A percentile compares a stretch with the other conserved stretches of the same genome.
phyloP scores from a whole-genome alignment of 148 eudicot genomes.

The Camellia sinensis region DNA sequence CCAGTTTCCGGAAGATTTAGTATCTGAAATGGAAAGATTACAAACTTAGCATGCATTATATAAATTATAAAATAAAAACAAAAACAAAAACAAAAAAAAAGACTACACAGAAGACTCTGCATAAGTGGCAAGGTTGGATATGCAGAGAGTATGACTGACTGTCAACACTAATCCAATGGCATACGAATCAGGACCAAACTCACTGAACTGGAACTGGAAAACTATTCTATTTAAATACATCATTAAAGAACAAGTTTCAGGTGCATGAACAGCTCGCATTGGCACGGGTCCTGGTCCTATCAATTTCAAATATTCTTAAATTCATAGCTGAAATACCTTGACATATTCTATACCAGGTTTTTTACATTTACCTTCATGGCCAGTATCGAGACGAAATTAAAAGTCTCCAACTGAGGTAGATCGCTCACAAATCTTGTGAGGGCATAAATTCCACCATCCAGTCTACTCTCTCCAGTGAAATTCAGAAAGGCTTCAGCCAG shows the following conservation, averaged over 20 bases:
- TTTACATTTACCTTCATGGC: slow-evolving; percentile 15
- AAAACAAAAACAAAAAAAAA: neutral
- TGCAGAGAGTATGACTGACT: neutral
- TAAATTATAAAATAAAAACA: neutral
- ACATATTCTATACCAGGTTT: neutral
- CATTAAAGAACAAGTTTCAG: neutral
- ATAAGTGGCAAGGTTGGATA: neutral
- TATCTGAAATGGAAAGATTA: slow-evolving; percentile 14
- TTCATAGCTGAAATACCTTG: neutral
- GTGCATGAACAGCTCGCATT: neutral
- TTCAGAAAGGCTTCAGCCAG: slow-evolving; percentile 19
- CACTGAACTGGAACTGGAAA: neutral
- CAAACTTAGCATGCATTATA: neutral
- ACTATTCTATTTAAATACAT: neutral
- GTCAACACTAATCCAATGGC: neutral
- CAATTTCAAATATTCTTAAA: neutral
- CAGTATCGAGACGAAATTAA: slow-evolving; percentile 22
- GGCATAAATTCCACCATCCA: slow-evolving; percentile 23
- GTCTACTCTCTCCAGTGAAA: slow-evolving; percentile 21
- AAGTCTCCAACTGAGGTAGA: slow-evolving; percentile 24
- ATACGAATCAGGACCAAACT: neutral
- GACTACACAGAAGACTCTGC: neutral
- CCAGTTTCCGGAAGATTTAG: slow-evolving; percentile 18
- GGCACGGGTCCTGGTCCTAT: neutral
- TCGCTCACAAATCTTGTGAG: slow-evolving; percentile 24